Evolutionary conservation across 2,329 filamentous ascomycete genomes (phyloP), one percentile per base, ranked within the genome.

Genomic region (Arachnomyces sp.): DNA sequence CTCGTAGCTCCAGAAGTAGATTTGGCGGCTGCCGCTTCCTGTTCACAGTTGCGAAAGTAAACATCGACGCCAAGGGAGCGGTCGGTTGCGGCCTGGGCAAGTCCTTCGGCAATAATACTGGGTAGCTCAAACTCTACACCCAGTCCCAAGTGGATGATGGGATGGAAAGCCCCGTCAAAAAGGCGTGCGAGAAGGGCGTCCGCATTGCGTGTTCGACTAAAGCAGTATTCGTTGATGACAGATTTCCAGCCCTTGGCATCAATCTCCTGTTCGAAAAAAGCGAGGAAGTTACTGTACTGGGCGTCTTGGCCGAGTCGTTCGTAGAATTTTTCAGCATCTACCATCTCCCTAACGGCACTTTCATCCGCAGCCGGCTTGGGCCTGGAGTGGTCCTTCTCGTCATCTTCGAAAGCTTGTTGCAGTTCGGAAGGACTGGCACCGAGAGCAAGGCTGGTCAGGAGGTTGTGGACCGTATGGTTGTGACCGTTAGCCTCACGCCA

Each of bases 91-190:
- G 82, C 72, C 64, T 89, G 81, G 1, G 86, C 84, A 6, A 93
- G 72, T 1, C 70, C 85, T 63, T 87, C 77, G 6, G 84, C 83
- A 14, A 93, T 72, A 44, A 92, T 77, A 25, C 79, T 80, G 1
- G 84, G 83, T 56, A 89, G 84, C 4, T 70, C 52, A 67, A 84
- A 90, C 55, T 92, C 85, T 28, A 93, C 58, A 8, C 83, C 86
- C 54, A 84, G 88, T 43, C 84, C 82, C n/a, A 90, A 71, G 58
- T 92, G 84, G 45, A 93, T 87, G 18, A 89, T 65, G 3, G 85
- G 84, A 53, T 92, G 84, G 6, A 84, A 53, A 48, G 39, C 17
- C 62, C 76, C 77, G 3, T 70, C 70, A 48, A 73, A 84, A 53
- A 85, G 64, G 3, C 82, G 71, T 1, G 70, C 65, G 3, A 85